These are phyloP conservation scores for Lipomyces mesembrius DNA, from an alignment of 805 yeast species.

Conservation along the genomic window DNA sequence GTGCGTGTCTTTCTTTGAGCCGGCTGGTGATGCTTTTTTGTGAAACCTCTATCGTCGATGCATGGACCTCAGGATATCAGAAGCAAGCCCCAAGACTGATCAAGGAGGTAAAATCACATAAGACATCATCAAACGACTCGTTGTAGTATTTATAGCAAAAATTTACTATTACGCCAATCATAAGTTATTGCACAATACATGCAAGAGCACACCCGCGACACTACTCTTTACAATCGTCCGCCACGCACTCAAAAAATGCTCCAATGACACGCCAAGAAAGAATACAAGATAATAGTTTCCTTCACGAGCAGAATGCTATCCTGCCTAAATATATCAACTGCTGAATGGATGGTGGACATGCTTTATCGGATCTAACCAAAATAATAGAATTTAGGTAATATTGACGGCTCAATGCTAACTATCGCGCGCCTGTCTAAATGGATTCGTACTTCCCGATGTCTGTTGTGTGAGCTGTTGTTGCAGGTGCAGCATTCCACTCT, in stretches of 20 bases:
- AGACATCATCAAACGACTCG: not conserved
- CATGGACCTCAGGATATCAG: too few species aligned
- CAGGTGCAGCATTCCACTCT: not conserved
- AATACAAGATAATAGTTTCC: not conserved
- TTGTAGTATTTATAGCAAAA: not conserved
- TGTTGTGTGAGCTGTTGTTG: not conserved
- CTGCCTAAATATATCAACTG: too few species aligned
- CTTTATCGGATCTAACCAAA: not conserved
- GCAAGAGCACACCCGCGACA: not conserved
- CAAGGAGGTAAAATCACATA: not conserved
- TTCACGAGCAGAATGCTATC: not conserved
- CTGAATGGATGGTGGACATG: not conserved
- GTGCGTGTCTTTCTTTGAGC: too few species aligned
- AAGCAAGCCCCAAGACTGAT: too few species aligned
- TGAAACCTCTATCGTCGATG: too few species aligned
- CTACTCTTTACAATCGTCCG: not conserved
- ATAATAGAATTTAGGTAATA: not conserved
- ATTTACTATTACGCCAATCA: not conserved
- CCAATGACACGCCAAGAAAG: not conserved
- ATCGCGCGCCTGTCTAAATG: slow-evolving; percentile 14
- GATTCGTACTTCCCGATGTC: slow-evolving; percentile 22
- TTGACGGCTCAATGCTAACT: not conserved
- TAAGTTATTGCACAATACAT: not conserved
- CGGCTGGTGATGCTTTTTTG: too few species aligned
- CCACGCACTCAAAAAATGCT: not conserved